Evolutionary conservation across 2,329 filamentous ascomycete genomes (phyloP).

Genomic region (Cercospora sp.): DNA sequence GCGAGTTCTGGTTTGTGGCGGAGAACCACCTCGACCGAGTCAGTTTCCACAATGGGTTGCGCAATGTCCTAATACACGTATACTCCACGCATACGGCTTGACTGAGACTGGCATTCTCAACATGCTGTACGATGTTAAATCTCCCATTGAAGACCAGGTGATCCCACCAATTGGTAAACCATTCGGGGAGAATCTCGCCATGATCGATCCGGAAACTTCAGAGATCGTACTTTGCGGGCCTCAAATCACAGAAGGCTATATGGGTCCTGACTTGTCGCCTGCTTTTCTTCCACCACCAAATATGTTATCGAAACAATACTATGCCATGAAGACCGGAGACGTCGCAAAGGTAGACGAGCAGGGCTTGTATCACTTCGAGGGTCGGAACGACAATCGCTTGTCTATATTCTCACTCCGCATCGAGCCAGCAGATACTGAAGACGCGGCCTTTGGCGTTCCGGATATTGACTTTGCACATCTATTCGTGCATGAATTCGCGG

Average conservation of each 20-base stretch:
- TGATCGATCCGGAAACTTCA: neutral
- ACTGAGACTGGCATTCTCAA: neutral
- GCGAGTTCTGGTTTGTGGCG: neutral
- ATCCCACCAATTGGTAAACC: neutral
- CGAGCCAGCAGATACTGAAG: neutral
- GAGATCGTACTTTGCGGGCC: neutral
- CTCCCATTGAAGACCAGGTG: neutral
- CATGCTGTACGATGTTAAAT: neutral
- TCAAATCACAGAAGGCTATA: neutral
- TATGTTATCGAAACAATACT: neutral
- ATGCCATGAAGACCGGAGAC: neutral
- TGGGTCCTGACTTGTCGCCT: neutral
- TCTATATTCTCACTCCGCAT: neutral
- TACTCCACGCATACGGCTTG: neutral
- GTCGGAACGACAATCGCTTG: neutral
- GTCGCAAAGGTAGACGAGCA: neutral
- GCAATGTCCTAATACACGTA: neutral
- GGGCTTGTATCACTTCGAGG: neutral
- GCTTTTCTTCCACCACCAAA: neutral
- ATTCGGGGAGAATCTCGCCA: neutral
- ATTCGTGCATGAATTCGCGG: neutral
- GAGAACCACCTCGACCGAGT: neutral
- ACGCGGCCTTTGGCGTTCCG: neutral
- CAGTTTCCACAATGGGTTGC: neutral
- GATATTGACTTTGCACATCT: neutral